Evolutionary conservation across 177 flowering plant genomes (phyloP), one percentile per base, ranked within the genome.

Genomic region (Vitis hybrid): DNA sequence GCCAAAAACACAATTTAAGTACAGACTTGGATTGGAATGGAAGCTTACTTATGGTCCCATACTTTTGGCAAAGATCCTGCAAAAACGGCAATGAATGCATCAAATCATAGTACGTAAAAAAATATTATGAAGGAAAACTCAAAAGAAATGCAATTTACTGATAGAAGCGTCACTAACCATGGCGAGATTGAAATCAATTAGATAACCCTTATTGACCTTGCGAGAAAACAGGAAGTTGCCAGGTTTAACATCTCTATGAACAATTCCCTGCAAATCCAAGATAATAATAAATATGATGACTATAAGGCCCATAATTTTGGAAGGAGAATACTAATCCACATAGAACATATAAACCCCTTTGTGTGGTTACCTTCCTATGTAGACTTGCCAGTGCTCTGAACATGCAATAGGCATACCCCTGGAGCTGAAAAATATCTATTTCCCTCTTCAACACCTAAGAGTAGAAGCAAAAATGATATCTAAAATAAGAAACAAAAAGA

Each of bases 211-310:
- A 50, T 64, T 80, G 54, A 76, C 73, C 70, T 77, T 89, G 2
- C 91, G 80, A 67, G 93, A 91, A 77, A 89, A 96, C 21, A 96
- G 93, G 65, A 96, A 96, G 70, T 96, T 96, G 18, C 99, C 98
- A 69, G 99, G 99, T 76, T 96, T 96, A 39, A 96, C 88, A 80
- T 96, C 99, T 75, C 99, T 93, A 72, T 96, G 99, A 65, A 86
- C 88, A 68, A 88, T 64, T 50, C 95, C 97, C 99, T 96, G 85
- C 68, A 75, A 51, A 62, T 18, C 30, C 18, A n/a, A 45, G 70
- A 64, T 66, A 59, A 39, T 12, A 59, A 11, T 12, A 66, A 4
- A 50, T 26, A 69, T 39, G 45, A 39, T 39, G 7, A 39, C 45
- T 39, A 4, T 39, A 39, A 39, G 8, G 3, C 21, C 49, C 17